Percentiles rank a stretch among this genome's conserved stretches.
Conservation (phyloP, 2,329 filamentous ascomycete genomes). For the Fusarium chlamydosporum region DNA sequence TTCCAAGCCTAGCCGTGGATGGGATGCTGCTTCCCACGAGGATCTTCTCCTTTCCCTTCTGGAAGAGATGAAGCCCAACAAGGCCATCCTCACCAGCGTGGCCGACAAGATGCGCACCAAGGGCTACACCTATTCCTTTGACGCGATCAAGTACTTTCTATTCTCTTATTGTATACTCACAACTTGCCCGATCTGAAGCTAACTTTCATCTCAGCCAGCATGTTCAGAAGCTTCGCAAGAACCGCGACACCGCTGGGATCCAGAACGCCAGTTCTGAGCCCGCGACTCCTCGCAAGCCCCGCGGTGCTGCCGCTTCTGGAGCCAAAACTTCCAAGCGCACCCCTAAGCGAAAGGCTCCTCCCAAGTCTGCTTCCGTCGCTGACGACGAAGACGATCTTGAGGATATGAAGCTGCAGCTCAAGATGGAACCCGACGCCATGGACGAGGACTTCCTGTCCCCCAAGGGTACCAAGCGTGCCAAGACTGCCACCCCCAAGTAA, state of each 20-base stretch:
- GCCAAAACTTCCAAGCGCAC: slow-evolving; percentile 51
- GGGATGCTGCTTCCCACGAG: slow-evolving; percentile 58
- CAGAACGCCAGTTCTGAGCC: slow-evolving; percentile 36
- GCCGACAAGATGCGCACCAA: slow-evolving; percentile 52
- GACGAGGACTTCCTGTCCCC: slow-evolving; percentile 22
- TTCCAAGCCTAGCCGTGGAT: slow-evolving; percentile 46
- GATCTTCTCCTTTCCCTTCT: slow-evolving; percentile 58
- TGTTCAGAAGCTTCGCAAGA: slow-evolving; percentile 61
- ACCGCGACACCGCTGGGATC: slow-evolving; percentile 51
- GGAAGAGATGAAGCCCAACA: slow-evolving; percentile 55
- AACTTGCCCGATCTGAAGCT: slow-evolving; percentile 17
- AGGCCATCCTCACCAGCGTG: slow-evolving; percentile 53
- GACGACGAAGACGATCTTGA: slow-evolving; percentile 49
- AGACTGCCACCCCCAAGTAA: slow-evolving; percentile 42
- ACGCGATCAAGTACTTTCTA: slow-evolving; percentile 58
- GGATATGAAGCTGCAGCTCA: slow-evolving; percentile 48
- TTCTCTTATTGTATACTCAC: background rate
- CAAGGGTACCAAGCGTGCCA: slow-evolving; percentile 47
- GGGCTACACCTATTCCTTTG: slow-evolving; percentile 58
- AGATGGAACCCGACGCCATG: slow-evolving; percentile 44
- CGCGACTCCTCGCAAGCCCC: slow-evolving; percentile 47
- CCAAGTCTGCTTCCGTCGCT: slow-evolving; percentile 26
- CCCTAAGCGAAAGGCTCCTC: slow-evolving; percentile 45
- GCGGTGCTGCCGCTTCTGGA: slow-evolving; percentile 13
- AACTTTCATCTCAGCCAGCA: slow-evolving; percentile 58